Evolutionary conservation across 2,329 filamentous ascomycete species (phyloP).

Genomic region (Ophiostoma australiae): DNA sequence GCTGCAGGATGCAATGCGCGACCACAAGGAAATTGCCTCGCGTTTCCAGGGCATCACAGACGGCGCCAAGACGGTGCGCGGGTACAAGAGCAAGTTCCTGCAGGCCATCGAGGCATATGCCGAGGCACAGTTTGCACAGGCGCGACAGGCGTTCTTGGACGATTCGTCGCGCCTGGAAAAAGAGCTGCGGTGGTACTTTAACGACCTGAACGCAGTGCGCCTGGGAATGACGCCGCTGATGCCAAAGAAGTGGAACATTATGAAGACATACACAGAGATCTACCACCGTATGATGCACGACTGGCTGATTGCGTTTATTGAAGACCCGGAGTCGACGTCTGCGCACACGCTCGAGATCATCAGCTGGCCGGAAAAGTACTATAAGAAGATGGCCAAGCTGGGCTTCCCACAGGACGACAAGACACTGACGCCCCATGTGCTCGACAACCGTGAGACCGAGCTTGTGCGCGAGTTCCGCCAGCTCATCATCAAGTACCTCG

Average conservation of each 20-base stretch:
- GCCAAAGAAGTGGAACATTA: slow-evolving; percentile 95
- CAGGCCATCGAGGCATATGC: slow-evolving; percentile 70
- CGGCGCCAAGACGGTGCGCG: slow-evolving; percentile 83
- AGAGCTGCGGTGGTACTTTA: slow-evolving; percentile 92
- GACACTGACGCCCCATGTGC: slow-evolving; percentile 68
- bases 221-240: slow-evolving; percentile 86
- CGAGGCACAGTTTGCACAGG: slow-evolving; percentile 66
- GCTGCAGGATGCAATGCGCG: slow-evolving; percentile 87
- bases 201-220: slow-evolving; percentile 91
- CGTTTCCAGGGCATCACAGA: slow-evolving; percentile 94
- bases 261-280: slow-evolving; percentile 80
- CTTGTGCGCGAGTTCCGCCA: slow-evolving; percentile 89
- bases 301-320: slow-evolving; percentile 75
- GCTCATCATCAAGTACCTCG: slow-evolving; percentile 90
- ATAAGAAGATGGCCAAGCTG: slow-evolving; percentile 89
- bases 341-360: slow-evolving; percentile 87
- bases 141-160: slow-evolving; percentile 70
- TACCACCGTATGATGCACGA: slow-evolving; percentile 97
- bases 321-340: slow-evolving; percentile 78
- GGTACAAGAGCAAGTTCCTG: slow-evolving; percentile 95
- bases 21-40: slow-evolving; percentile 89
- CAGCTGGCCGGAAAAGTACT: slow-evolving; percentile 93
- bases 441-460: slow-evolving; percentile 85
- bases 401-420: slow-evolving; percentile 68
- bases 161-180: slow-evolving; percentile 82